These are phyloP conservation scores for Lathyrus tuberosus DNA, from an alignment of 306 rosid genomes.

Conservation along the genomic window DNA sequence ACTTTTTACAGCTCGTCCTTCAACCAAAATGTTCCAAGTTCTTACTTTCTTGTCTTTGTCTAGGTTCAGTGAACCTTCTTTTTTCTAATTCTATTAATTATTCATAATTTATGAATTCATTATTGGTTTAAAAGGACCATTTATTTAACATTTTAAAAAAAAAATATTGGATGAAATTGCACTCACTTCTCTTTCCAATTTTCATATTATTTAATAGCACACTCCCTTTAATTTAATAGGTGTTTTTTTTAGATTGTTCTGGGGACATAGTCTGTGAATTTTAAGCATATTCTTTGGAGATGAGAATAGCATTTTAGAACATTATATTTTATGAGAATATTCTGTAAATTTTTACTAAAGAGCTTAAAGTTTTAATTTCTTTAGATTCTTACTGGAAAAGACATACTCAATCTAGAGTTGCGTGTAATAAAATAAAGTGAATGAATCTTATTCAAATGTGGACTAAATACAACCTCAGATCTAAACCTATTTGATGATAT, in stretches of 20 bases:
- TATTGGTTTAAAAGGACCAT: not conserved
- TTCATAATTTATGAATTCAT: not conserved
- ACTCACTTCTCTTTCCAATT: not conserved
- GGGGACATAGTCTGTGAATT: too few species aligned
- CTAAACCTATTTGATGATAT: too few species aligned
- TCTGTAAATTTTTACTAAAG: not conserved
- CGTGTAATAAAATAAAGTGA: too few species aligned
- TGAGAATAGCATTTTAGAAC: constrained; percentile 2
- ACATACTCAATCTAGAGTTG: not conserved
- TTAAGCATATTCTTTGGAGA: not conserved
- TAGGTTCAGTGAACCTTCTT: constrained; percentile 58
- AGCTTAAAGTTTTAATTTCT: not conserved
- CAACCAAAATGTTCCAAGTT: constrained; percentile 3
- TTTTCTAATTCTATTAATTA: not conserved
- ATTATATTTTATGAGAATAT: not conserved
- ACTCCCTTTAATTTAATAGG: too few species aligned
- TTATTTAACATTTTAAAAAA: not conserved
- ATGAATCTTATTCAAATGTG: too few species aligned
- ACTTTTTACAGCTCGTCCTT: constrained; percentile 35
- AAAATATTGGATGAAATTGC: not conserved
- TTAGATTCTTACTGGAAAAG: not conserved
- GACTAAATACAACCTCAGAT: too few species aligned
- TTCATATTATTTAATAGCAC: not conserved
- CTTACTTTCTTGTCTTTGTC: constrained; percentile 26
- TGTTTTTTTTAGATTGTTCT: too few species aligned